phyloP scores from a whole-genome alignment of 1,284 basidiomycete species.

The Puccinia novopanici region DNA sequence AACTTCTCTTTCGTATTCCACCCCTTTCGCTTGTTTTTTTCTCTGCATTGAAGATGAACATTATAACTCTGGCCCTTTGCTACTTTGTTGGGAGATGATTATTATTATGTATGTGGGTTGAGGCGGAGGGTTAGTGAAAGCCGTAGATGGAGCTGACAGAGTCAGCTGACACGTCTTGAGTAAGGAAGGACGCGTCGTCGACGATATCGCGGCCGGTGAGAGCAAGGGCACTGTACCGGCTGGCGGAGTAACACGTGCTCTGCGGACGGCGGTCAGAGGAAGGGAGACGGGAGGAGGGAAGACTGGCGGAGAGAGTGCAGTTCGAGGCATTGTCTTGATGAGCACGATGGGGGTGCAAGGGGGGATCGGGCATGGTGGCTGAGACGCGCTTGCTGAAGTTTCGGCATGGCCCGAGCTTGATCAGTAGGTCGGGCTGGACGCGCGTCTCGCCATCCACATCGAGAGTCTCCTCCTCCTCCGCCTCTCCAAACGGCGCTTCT shows the following conservation, averaged over 20 bases:
- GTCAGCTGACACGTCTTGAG: not conserved
- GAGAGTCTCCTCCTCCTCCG: not conserved
- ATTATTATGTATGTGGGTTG: no score
- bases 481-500: not conserved
- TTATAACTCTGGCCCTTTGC: no score
- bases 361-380: not conserved
- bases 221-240: not conserved
- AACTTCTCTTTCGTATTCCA: no score
- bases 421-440: not conserved
- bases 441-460: not conserved
- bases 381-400: not conserved
- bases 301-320: conserved; percentile 57
- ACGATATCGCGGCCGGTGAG: not conserved
- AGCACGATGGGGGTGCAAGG: not conserved
- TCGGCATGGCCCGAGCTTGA: conserved; percentile 4
- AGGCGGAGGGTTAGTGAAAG: not conserved
- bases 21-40: no score
- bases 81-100: no score
- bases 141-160: conserved; percentile 8
- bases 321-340: conserved; percentile 28
- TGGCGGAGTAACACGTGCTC: not conserved
- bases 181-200: not conserved
- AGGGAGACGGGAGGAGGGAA: not conserved
- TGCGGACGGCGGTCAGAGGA: not conserved
- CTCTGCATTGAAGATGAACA: no score